phyloP scores from a whole-genome alignment of 2,329 filamentous ascomycete species.

The Pseudocercospora pini-densiflorae region DNA sequence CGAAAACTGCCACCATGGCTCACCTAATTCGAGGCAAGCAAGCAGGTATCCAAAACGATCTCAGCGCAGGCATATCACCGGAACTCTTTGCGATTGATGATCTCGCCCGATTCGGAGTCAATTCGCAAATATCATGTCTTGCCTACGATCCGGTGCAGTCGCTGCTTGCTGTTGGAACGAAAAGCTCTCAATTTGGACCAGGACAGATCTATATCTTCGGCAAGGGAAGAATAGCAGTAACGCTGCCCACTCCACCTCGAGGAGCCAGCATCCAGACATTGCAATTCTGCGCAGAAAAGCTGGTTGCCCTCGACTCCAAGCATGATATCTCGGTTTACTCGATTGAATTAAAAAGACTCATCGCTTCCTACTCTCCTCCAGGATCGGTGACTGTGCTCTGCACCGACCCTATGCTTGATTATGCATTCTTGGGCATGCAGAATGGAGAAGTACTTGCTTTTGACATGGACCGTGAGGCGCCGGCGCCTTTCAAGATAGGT shows the following conservation, averaged over 20 bases:
- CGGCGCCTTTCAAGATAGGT: constrained; percentile 79
- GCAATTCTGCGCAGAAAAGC: constrained; percentile 83
- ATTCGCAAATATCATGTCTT: constrained; percentile 69
- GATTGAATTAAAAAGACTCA: constrained; percentile 68
- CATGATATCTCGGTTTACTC: constrained; percentile 88
- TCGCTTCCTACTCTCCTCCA: constrained; percentile 74
- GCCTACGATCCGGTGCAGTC: constrained; percentile 95
- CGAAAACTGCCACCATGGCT: constrained; percentile 63
- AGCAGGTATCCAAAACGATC: constrained; percentile 86
- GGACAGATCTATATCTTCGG: constrained; percentile 92
- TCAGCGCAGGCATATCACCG: constrained; percentile 78
- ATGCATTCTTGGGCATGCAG: constrained; percentile 75
- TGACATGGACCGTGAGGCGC: constrained; percentile 79
- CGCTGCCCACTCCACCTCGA: constrained; percentile 70
- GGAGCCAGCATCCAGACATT: constrained; percentile 73
- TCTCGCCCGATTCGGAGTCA: constrained; percentile 77
- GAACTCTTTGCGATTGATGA: constrained; percentile 84
- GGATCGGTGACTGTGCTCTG: constrained; percentile 75
- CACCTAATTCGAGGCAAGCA: constrained; percentile 91
- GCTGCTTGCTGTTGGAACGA: constrained; percentile 88
- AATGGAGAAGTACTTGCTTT: constrained; percentile 84
- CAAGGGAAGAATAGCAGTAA: constrained; percentile 76
- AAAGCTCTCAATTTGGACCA: constrained; percentile 80
- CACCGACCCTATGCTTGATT: constrained; percentile 90
- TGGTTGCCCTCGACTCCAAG: constrained; percentile 82